Evolutionary conservation across 495 filamentous ascomycete species (phyloP).

Genomic region (Halenospora varia): DNA sequence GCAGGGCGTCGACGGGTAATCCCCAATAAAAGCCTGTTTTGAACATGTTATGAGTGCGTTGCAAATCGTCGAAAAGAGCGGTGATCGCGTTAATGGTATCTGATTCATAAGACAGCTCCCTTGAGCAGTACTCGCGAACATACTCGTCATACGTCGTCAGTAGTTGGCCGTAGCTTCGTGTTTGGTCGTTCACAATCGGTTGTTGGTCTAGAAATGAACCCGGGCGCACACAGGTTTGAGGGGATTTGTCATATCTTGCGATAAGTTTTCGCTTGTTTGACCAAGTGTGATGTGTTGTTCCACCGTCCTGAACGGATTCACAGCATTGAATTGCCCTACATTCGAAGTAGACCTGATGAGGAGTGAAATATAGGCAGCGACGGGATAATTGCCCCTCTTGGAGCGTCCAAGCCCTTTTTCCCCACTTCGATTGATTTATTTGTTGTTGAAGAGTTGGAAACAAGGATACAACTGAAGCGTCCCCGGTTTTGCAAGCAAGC

Average conservation of each 20-base stretch:
- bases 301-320: conserved; percentile 11
- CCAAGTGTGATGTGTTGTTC: background rate
- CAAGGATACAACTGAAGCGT: conserved; percentile 6
- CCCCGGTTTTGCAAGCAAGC: conserved; percentile 4
- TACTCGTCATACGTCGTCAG: background rate
- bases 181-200: background rate
- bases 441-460: conserved; percentile 17
- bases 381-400: conserved; percentile 18
- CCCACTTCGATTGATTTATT: conserved; percentile 11
- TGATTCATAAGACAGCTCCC: background rate
- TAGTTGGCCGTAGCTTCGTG: background rate
- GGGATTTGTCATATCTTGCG: background rate
- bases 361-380: conserved; percentile 19
- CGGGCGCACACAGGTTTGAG: background rate
- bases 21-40: background rate
- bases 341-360: conserved; percentile 19
- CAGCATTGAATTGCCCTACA: conserved; percentile 11
- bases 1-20: background rate
- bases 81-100: background rate
- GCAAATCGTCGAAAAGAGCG: background rate
- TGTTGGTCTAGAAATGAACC: background rate
- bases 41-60: background rate
- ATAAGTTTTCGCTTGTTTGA: background rate
- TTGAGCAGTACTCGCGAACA: background rate
- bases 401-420: conserved; percentile 21